Evolutionary conservation across 805 yeast species (phyloP).

Genomic region (Lipomyces mesembrius): DNA sequence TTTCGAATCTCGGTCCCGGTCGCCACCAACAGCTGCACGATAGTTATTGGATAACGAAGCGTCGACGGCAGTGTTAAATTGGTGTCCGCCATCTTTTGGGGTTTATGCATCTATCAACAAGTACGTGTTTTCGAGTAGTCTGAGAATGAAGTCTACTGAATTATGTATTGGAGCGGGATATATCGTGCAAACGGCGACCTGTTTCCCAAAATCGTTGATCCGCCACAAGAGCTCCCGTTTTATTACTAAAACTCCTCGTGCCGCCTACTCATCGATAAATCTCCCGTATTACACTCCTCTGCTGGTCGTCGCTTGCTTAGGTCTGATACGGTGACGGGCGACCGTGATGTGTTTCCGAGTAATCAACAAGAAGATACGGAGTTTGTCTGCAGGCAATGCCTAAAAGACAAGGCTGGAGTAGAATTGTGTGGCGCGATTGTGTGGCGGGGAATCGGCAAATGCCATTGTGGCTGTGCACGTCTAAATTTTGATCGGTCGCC

Average conservation of each 20-base stretch:
- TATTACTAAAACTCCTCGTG: neutral
- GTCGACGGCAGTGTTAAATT: slow-evolving; percentile 62
- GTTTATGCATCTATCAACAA: slow-evolving; percentile 2
- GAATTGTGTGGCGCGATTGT: neutral
- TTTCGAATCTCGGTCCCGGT: slow-evolving; percentile 55
- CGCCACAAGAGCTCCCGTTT: neutral
- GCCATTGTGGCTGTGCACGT: neutral
- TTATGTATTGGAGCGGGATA: neutral
- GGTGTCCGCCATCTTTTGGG: slow-evolving; percentile 45
- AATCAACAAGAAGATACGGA: too few species aligned
- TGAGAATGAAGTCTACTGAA: neutral
- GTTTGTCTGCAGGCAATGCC: too few species aligned
- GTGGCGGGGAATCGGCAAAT: neutral
- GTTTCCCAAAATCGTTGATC: neutral
- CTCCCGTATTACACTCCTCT: neutral
- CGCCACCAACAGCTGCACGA: slow-evolving; percentile 55
- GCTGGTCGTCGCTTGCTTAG: neutral
- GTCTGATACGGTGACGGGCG: neutral
- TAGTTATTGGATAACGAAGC: slow-evolving; percentile 69
- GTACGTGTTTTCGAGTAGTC: neutral
- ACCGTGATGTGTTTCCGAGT: neutral
- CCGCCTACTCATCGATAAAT: neutral
- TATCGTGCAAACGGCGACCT: neutral
- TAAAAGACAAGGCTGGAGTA: neutral
- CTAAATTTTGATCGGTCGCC: neutral